Evolutionary conservation across 495 filamentous ascomycete species (phyloP).

Genomic region (Astrothelium subdiscretum): DNA sequence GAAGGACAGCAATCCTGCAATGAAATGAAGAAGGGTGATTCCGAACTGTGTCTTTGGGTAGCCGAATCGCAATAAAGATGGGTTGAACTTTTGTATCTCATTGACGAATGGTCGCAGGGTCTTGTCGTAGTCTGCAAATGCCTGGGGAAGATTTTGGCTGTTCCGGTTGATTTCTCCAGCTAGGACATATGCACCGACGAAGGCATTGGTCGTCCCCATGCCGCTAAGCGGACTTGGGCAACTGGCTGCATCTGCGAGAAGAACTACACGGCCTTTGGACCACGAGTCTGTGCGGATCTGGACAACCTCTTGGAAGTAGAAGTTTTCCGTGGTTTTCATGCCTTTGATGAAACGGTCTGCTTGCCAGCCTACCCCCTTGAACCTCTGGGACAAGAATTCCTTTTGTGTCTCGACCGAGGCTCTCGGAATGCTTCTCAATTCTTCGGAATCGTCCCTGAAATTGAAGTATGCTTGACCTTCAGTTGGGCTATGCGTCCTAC

Average conservation of each 20-base stretch:
- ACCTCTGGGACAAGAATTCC: constrained; percentile 9
- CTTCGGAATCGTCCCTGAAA: constrained; percentile 18
- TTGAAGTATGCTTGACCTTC: constrained; percentile 31
- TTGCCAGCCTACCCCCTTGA: constrained; percentile 1
- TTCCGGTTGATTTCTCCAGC: constrained; percentile 21
- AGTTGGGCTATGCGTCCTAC: constrained; percentile 28
- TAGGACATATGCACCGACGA: constrained; percentile 24
- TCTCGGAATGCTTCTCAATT: constrained; percentile 14
- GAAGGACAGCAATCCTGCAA: constrained; percentile 2
- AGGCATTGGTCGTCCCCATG: constrained; percentile 20
- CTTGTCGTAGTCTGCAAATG: background rate
- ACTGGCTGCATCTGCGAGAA: constrained; percentile 24
- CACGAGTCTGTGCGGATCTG: constrained; percentile 13
- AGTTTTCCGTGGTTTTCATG: constrained; percentile 7
- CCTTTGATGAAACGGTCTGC: background rate
- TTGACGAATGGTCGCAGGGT: constrained; percentile 11
- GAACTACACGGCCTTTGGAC: constrained; percentile 19
- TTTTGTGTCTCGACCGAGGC: constrained; percentile 26
- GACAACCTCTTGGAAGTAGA: constrained; percentile 16
- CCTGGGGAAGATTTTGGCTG: constrained; percentile 1
- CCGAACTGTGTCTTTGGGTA: constrained; percentile 20
- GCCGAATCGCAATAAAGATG: constrained; percentile 7
- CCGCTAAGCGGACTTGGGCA: constrained; percentile 17
- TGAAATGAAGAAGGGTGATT: constrained; percentile 20
- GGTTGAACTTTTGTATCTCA: constrained; percentile 21